These are phyloP conservation scores for Saturnispora serradocipensis DNA, from an alignment of 805 yeast genomes.

Conservation along the genomic window DNA sequence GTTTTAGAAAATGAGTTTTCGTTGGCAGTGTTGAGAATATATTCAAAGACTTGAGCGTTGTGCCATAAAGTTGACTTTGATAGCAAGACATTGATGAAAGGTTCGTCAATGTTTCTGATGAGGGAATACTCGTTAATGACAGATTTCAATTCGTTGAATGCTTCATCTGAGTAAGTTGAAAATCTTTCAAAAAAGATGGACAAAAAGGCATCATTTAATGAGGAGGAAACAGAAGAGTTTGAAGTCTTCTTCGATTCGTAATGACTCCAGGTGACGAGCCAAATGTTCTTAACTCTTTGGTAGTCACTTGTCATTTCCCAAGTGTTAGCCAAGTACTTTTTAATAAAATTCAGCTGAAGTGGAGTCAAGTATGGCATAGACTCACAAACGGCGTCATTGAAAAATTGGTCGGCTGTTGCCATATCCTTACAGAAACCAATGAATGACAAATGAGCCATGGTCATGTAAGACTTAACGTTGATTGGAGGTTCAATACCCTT, in stretches of 20 bases:
- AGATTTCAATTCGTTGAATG: slow-evolving; percentile 47
- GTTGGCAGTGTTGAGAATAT: slow-evolving; percentile 50
- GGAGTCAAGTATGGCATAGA: slow-evolving; percentile 67
- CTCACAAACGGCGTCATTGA: slow-evolving; percentile 58
- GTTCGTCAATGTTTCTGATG: slow-evolving; percentile 59
- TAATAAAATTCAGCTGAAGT: slow-evolving; percentile 66
- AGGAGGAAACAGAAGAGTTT: slow-evolving; percentile 62
- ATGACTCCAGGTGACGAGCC: slow-evolving; percentile 52
- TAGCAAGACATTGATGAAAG: slow-evolving; percentile 70
- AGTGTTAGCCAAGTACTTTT: slow-evolving; percentile 52
- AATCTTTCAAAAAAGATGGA: slow-evolving; percentile 55
- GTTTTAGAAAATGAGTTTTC: slow-evolving; percentile 50
- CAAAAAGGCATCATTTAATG: slow-evolving; percentile 61
- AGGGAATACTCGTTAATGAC: slow-evolving; percentile 48
- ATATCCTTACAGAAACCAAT: slow-evolving; percentile 72
- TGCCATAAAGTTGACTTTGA: slow-evolving; percentile 62
- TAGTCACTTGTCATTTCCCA: slow-evolving; percentile 49
- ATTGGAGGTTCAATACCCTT: slow-evolving; percentile 27
- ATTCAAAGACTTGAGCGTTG: slow-evolving; percentile 54
- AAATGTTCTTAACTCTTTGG: slow-evolving; percentile 48
- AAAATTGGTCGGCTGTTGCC: slow-evolving; percentile 61
- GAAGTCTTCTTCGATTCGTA: slow-evolving; percentile 43
- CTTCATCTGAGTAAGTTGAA: slow-evolving; percentile 42
- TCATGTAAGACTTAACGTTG: slow-evolving; percentile 42
- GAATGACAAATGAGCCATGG: slow-evolving; percentile 68